Evolutionary conservation across 768 basidiomycete species (phyloP).

Genomic region (Termitomyces sp.): DNA sequence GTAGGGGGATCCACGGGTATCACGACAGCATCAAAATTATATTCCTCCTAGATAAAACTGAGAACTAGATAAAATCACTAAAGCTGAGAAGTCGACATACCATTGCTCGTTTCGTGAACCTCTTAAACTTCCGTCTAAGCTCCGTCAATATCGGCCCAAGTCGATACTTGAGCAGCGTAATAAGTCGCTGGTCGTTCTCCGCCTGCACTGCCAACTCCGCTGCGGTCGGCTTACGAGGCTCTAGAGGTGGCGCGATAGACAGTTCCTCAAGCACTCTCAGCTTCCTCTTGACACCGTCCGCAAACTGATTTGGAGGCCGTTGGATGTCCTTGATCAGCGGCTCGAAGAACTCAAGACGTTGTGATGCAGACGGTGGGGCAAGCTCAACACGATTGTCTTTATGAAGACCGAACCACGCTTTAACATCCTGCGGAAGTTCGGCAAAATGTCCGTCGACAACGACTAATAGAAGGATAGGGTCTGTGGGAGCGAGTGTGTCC

Average conservation of each 20-base stretch:
- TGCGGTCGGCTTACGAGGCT: constrained; percentile 74
- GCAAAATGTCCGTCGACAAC: constrained; percentile 74
- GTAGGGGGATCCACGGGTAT: constrained; percentile 6
- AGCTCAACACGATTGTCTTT: constrained; percentile 74
- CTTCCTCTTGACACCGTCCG: constrained; percentile 80
- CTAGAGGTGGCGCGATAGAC: constrained; percentile 84
- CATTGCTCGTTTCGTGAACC: constrained; percentile 74
- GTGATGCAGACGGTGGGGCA: constrained; percentile 38
- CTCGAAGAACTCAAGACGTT: constrained; percentile 73
- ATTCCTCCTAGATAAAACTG: constrained; percentile 57
- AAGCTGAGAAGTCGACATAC: constrained; percentile 36
- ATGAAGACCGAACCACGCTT: constrained; percentile 83
- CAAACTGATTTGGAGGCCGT: constrained; percentile 80
- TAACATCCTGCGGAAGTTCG: constrained; percentile 75
- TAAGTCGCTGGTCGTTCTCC: constrained; percentile 71
- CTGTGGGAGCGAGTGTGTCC: constrained; percentile 84
- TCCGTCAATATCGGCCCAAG: constrained; percentile 87
- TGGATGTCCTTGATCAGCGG: constrained; percentile 62
- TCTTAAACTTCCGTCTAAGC: constrained; percentile 87
- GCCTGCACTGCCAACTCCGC: constrained; percentile 80
- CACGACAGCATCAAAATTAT: constrained; percentile 42
- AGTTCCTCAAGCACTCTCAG: constrained; percentile 83
- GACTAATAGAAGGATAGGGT: constrained; percentile 90
- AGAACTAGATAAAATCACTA: neutral
- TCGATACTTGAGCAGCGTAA: constrained; percentile 83